These are phyloP conservation scores for Alternaria sp. DNA, from an alignment of 2,329 filamentous ascomycete genomes.

Conservation along the genomic window DNA sequence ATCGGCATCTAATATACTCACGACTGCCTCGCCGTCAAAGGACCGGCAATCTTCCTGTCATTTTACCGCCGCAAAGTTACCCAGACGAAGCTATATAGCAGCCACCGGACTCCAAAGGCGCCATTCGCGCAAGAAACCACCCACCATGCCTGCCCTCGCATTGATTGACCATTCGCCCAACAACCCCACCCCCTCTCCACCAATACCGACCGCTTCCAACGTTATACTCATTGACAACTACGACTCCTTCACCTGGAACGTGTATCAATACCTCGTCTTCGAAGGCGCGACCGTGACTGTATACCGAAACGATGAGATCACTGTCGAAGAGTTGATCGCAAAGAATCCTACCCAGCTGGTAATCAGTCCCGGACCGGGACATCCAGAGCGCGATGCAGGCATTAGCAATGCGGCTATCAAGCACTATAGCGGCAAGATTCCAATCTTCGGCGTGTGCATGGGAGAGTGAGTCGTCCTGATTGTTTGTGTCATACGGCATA, in stretches of 20 bases:
- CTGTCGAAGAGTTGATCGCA: conserved; percentile 81
- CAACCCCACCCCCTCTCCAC: conserved; percentile 77
- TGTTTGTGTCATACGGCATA: too few relatives aligned
- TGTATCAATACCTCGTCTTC: conserved; percentile 97
- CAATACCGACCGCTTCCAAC: conserved; percentile 83
- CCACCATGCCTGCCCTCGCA: conserved; percentile 56
- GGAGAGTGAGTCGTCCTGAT: conserved; percentile 72
- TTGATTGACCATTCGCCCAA: conserved; percentile 86
- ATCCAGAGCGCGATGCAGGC: conserved; percentile 89
- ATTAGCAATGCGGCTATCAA: conserved; percentile 91
- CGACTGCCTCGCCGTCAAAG: conserved; percentile 6
- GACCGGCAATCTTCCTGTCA: neutral
- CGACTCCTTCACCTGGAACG: conserved; percentile 99
- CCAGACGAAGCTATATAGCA: conserved; percentile 3
- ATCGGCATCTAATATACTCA: neutral
- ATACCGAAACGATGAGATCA: conserved; percentile 90
- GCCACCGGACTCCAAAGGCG: neutral
- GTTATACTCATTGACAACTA: conserved; percentile 98
- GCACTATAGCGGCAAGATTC: conserved; percentile 93
- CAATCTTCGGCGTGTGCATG: conserved; percentile 98
- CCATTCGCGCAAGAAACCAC: neutral
- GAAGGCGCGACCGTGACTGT: conserved; percentile 93
- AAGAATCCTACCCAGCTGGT: conserved; percentile 93
- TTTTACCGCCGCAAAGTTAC: conserved; percentile 2
- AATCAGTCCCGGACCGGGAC: conserved; percentile 92